Evolutionary conservation across 441 rosid genomes (phyloP).

Genomic region (Jatropha podagrica): DNA sequence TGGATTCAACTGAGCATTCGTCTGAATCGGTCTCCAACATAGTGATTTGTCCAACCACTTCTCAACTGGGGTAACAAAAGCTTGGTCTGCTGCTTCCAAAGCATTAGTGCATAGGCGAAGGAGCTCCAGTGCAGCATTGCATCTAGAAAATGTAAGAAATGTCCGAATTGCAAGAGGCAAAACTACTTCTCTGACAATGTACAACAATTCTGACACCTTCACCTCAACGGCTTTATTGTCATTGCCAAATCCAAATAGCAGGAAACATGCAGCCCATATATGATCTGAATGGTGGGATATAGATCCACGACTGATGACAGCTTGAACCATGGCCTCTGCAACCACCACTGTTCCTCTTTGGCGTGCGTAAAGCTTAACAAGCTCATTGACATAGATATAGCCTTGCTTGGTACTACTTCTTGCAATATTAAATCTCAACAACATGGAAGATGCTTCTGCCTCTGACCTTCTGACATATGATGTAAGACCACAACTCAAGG

Average conservation of each 20-base stretch:
- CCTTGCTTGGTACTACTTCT: slow-evolving; percentile 64
- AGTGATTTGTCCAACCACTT: slow-evolving; percentile 82
- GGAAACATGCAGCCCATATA: slow-evolving; percentile 81
- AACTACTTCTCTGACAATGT: slow-evolving; percentile 57
- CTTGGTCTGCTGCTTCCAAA: slow-evolving; percentile 82
- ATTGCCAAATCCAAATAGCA: slow-evolving; percentile 66
- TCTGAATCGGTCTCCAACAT: slow-evolving; percentile 89
- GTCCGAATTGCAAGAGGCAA: slow-evolving; percentile 76
- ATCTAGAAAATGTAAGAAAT: slow-evolving; percentile 73
- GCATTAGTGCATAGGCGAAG: slow-evolving; percentile 80
- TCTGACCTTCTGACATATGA: slow-evolving; percentile 65
- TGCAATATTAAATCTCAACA: slow-evolving; percentile 81
- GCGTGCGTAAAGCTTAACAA: slow-evolving; percentile 64
- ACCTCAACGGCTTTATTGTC: slow-evolving; percentile 63
- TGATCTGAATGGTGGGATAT: slow-evolving; percentile 59
- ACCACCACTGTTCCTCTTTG: slow-evolving; percentile 47
- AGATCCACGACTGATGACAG: slow-evolving; percentile 63
- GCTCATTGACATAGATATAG: slow-evolving; percentile 55
- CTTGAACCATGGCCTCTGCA: slow-evolving; percentile 71
- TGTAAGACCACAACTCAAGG: slow-evolving; percentile 67
- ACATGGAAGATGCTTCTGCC: slow-evolving; percentile 76
- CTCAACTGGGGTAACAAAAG: slow-evolving; percentile 82
- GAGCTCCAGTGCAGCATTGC: slow-evolving; percentile 79
- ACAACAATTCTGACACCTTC: slow-evolving; percentile 60
- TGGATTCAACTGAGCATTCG: slow-evolving; percentile 88